These are phyloP conservation scores for Trifolium fragiferum DNA, from an alignment of 306 rosid genomes.

Conservation along the genomic window DNA sequence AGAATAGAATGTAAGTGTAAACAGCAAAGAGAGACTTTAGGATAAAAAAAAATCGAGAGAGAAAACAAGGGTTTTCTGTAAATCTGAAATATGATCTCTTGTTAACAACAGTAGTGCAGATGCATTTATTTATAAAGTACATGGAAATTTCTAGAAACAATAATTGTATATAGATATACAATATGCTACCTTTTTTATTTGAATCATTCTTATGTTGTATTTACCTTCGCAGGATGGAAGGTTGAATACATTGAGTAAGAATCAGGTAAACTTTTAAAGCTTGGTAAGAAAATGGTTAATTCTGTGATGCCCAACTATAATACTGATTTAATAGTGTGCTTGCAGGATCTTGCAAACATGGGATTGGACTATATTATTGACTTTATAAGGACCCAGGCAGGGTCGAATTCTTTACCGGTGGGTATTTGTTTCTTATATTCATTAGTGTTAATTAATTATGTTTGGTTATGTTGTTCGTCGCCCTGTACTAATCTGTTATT, in stretches of 20 bases:
- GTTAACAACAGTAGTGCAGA: background rate
- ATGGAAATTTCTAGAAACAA: background rate
- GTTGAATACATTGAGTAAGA: slow-evolving; percentile 56
- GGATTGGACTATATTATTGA: slow-evolving; percentile 71
- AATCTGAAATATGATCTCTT: background rate
- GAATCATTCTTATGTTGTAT: slow-evolving; percentile 37
- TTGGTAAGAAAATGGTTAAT: background rate
- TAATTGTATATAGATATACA: slow-evolving; percentile 5
- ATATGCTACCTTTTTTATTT: slow-evolving; percentile 24
- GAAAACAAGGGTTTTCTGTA: background rate
- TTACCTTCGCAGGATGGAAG: slow-evolving; percentile 67
- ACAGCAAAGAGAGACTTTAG: background rate
- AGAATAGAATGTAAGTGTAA: too few relatives aligned
- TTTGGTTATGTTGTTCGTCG: slow-evolving; percentile 2
- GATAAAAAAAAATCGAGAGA: background rate
- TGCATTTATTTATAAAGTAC: background rate
- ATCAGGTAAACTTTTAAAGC: slow-evolving; percentile 74
- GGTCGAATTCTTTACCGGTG: slow-evolving; percentile 72
- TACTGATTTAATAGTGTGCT: slow-evolving; percentile 41
- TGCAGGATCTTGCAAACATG: slow-evolving; percentile 71
- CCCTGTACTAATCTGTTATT: slow-evolving; percentile 24
- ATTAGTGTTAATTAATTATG: slow-evolving; percentile 24
- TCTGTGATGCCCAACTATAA: slow-evolving; percentile 10
- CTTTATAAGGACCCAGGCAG: slow-evolving; percentile 62
- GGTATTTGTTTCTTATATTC: slow-evolving; percentile 29